phyloP scores from a whole-genome alignment of 345 rosid species.

The Garcia nutans region DNA sequence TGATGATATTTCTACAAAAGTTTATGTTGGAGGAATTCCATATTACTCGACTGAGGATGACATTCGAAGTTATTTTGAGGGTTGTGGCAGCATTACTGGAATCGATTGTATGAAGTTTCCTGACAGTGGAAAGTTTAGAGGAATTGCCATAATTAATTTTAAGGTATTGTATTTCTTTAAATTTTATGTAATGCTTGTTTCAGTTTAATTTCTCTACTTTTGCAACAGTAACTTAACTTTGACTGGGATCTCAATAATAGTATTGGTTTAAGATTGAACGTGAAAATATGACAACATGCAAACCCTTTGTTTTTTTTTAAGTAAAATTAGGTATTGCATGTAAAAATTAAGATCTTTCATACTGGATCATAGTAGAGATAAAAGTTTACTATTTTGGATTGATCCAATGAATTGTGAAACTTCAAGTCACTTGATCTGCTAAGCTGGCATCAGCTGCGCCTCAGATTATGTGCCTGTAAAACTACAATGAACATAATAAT shows the following conservation, averaged over 20 bases:
- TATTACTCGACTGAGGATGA: conserved; percentile 81
- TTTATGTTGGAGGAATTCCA: conserved; percentile 92
- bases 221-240: conserved; percentile 6
- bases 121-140: conserved; percentile 85
- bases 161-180: conserved; percentile 35
- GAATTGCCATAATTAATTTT: conserved; percentile 75
- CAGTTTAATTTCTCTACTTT: neutral
- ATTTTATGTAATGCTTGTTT: neutral
- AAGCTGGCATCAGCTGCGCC: neutral
- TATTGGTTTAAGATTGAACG: neutral
- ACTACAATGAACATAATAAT: neutral
- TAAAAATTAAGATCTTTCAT: neutral
- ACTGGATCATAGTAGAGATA: neutral
- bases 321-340: neutral
- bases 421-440: neutral
- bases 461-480: neutral
- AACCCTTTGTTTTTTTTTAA: neutral
- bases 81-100: conserved; percentile 74
- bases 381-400: neutral
- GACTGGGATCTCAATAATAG: neutral
- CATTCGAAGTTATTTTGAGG: conserved; percentile 74
- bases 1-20: conserved; percentile 49
- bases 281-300: neutral
- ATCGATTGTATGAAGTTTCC: conserved; percentile 83
- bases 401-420: neutral